Percentiles rank a stretch among this genome's conserved stretches.
phyloP scores from a whole-genome alignment of 2,329 filamentous ascomycete species.

The Colletotrichum brevisporum region DNA sequence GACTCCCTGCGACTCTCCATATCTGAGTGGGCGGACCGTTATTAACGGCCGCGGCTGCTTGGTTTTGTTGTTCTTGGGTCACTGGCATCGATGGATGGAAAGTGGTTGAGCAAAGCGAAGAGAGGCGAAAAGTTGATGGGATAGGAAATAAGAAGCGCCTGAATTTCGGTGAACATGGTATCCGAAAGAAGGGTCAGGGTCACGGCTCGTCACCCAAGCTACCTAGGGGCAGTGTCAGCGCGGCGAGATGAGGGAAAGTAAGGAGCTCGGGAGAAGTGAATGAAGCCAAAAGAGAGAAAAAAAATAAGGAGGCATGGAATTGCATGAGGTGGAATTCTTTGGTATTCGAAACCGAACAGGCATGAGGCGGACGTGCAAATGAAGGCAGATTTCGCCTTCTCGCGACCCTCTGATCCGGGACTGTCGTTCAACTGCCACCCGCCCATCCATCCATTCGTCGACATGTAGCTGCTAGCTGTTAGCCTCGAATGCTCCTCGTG shows the following conservation, averaged over 20 bases:
- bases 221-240: constrained; percentile 3
- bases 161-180: constrained; percentile 7
- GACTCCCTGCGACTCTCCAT: constrained; percentile 21
- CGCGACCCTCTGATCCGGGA: background rate
- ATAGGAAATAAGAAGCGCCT: background rate
- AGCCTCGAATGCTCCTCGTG: no score
- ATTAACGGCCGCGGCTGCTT: background rate
- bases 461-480: no score
- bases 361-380: constrained; percentile 18
- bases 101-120: constrained; percentile 2
- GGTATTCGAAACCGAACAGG: constrained; percentile 28
- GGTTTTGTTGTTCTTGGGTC: constrained; percentile 28
- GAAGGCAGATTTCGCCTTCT: constrained; percentile 4
- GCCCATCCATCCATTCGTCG: no score
- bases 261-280: constrained; percentile 12
- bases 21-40: background rate
- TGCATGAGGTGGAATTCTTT: background rate
- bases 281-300: constrained; percentile 15
- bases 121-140: background rate
- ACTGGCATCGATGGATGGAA: constrained; percentile 22
- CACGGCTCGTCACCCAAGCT: background rate
- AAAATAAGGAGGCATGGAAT: constrained; percentile 24
- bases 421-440: background rate
- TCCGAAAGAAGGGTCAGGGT: constrained; percentile 16
- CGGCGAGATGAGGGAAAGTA: background rate